phyloP scores from a whole-genome alignment of 1,284 basidiomycete species.

The Boletus chippewaensis region DNA sequence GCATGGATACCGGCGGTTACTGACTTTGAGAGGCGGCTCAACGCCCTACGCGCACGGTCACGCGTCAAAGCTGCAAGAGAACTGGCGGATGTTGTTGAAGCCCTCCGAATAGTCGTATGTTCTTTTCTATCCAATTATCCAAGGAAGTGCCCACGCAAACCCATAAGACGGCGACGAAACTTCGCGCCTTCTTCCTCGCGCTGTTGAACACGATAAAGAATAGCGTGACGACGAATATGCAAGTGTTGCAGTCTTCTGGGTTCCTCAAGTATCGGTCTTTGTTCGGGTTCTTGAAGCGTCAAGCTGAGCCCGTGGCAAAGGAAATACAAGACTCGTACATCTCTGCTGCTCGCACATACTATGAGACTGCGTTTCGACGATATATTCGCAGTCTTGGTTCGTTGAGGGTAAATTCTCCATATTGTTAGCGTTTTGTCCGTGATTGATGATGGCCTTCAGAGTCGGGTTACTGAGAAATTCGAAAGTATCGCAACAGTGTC shows the following conservation, averaged over 20 bases:
- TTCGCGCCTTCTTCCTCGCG: constrained; percentile 82
- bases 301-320: constrained; percentile 75
- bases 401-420: constrained; percentile 52
- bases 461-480: constrained; percentile 57
- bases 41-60: constrained; percentile 59
- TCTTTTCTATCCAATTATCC: constrained; percentile 2
- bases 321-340: constrained; percentile 90
- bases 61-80: constrained; percentile 84
- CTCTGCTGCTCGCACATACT: constrained; percentile 81
- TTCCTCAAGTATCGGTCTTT: constrained; percentile 81
- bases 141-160: constrained; percentile 1
- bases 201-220: constrained; percentile 77
- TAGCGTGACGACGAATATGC: constrained; percentile 88
- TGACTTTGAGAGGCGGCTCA: constrained; percentile 74
- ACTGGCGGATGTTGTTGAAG: constrained; percentile 77
- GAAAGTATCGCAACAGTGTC: constrained; percentile 46
- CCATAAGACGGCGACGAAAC: constrained; percentile 74
- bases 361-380: constrained; percentile 91
- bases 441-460: constrained; percentile 33
- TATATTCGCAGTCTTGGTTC: constrained; percentile 79
- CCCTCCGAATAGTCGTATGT: constrained; percentile 75
- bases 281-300: constrained; percentile 81
- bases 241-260: constrained; percentile 85
- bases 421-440: neutral
- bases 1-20: constrained; percentile 77